Base-by-base conservation (phyloP, 1,284 basidiomycete genomes). In the Exsudoporus floridanus region DNA sequence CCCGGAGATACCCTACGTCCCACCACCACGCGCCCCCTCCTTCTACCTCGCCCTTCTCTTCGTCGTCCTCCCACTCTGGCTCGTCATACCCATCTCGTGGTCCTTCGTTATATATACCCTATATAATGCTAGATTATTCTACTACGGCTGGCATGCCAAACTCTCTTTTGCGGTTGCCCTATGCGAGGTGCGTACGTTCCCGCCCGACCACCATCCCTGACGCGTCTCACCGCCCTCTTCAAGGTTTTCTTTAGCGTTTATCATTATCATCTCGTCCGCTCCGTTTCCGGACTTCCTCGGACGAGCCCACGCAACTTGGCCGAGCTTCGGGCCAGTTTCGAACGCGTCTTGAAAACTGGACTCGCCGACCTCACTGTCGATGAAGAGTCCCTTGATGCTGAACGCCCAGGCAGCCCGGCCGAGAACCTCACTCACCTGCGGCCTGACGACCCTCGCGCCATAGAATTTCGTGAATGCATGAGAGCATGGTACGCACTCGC, bases 231-330 rank as follows among this genome's bases (percentile, higher is more conserved):
- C 42, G 1, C 8, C 47, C 36, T 41, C 4, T 52, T 33, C 28
- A 64, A 94, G 88, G 80, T 84, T n/a, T 66, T 85, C 54, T 96
- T 95, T 72, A 87, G 86, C 55, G 64, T 92, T 38, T 86, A 90
- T 69, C 81, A 91, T 63, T 73, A 73, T 54, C 73, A 77, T 55
- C 79, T 93, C 35, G 76, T 79, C 30, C 71, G 66, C 40, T 72
- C 73, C 51, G 75, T 91, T 45, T 77, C 84, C 46, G 73, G 74
- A 1, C 77, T 79, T 10, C 73, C 78, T 21, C 78, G 78, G 21
- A 72, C 70, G 45, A 66, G 74, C 33, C 72, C 78, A 23, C 74
- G 77, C 27, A 75, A 83, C 58, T 63, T 79, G 10, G 62, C 65
- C 42, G 80, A 88, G 63, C 77, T 92, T 41, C 78, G 81, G 58